phyloP scores from a whole-genome alignment of 163 green algal genomes.

The Prototheca cutis region DNA sequence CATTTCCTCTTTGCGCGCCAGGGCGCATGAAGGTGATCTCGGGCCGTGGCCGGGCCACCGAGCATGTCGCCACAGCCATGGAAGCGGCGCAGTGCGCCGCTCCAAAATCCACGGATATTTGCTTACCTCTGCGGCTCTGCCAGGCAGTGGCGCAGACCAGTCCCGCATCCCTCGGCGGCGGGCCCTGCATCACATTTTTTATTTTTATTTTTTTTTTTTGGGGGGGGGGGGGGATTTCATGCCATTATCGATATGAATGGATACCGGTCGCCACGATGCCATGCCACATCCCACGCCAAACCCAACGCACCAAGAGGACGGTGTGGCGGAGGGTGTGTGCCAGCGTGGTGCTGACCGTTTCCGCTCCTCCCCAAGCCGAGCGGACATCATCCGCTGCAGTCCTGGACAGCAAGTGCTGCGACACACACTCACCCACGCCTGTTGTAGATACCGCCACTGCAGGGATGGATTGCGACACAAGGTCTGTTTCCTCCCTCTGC shows the following conservation, averaged over 20 bases:
- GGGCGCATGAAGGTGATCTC: neutral
- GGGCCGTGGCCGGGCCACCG: neutral
- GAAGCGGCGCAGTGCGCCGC: constrained; percentile 4
- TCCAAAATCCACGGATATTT: constrained; percentile 16
- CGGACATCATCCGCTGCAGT: constrained; percentile 1
- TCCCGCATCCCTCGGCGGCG: neutral
- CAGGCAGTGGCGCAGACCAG: neutral
- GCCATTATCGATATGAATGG: too few species aligned
- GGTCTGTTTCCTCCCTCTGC: too few species aligned
- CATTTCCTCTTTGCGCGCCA: neutral
- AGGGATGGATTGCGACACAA: too few species aligned
- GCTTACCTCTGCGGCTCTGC: neutral
- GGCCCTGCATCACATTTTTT: too few species aligned
- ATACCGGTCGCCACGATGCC: neutral
- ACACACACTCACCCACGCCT: constrained; percentile 3
- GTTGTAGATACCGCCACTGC: neutral
- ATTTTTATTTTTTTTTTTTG: too few species aligned
- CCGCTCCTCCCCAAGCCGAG: neutral
- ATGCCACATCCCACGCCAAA: too few species aligned
- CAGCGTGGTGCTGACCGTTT: neutral
- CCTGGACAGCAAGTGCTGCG: neutral
- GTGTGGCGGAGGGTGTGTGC: too few species aligned
- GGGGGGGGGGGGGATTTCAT: too few species aligned
- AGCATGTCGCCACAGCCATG: neutral
- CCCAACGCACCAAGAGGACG: too few species aligned